Percentiles rank a stretch among this genome's conserved stretches.
These are phyloP conservation scores for Pseudotsuga menziesii DNA, from an alignment of 75 land plant genomes.

Conservation along the genomic window DNA sequence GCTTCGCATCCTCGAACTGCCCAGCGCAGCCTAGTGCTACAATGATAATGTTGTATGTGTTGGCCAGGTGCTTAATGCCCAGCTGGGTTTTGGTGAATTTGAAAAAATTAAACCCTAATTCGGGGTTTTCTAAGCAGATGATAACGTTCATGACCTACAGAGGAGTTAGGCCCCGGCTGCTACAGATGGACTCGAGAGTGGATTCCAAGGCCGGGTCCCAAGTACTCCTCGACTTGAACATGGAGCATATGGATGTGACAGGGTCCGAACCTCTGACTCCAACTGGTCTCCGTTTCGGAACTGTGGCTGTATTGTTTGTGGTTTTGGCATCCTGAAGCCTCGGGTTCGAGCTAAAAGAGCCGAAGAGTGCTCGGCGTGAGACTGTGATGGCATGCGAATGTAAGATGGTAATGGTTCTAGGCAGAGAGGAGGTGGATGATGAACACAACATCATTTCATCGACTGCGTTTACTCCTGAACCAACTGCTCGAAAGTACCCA, in stretches of 20 bases:
- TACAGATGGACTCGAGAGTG: slow-evolving; percentile 2
- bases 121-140: slow-evolving; percentile 10
- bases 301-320: background rate
- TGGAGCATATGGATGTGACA: background rate
- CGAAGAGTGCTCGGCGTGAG: no score
- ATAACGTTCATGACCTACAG: slow-evolving; percentile 23
- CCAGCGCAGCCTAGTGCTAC: slow-evolving; percentile 31
- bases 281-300: no score
- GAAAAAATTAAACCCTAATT: slow-evolving; percentile 28
- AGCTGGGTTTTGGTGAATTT: slow-evolving; percentile 16
- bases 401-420: no score
- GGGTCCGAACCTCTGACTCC: no score
- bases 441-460: no score
- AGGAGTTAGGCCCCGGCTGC: slow-evolving; percentile 17
- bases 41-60: slow-evolving; percentile 38
- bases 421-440: no score
- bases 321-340: no score
- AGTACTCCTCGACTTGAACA: background rate
- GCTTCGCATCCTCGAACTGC: slow-evolving; percentile 27
- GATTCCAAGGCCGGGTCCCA: slow-evolving; percentile 5
- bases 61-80: slow-evolving; percentile 21
- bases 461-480: no score
- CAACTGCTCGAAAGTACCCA: no score
- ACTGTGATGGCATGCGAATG: no score
- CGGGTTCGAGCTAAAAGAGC: no score